Evolutionary conservation across 106 monocot species (phyloP), one percentile per base, ranked within the genome.

Genomic region (Phalaenopsis aphrodite): DNA sequence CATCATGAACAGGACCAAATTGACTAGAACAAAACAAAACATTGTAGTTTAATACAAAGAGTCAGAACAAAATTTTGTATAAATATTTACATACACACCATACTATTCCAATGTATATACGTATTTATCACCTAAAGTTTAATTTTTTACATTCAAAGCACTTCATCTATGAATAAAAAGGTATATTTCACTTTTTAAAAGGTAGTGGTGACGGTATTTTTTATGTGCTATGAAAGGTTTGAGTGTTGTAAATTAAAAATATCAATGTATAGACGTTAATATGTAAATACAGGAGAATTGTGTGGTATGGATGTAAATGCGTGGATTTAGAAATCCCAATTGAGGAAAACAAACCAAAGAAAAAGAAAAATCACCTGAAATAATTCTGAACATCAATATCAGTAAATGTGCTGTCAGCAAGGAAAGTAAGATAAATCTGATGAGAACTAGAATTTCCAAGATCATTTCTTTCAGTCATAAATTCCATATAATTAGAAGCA

Each of bases 391-490:
- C 90, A 83, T 93, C 93, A 42, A 87, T 86, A 72, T 93, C 93
- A 17, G 82, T 87, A 46, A 93, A 93, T 19, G 84, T 87, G 81
- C 93, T 89, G 74, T 93, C 93, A 39, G 90, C 87, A 75, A 90
- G 90, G 65, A 93, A 93, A 15, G 93, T 93, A 24, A 93, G 90
- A 84, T 93, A 93, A 39, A 93, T 93, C 81, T 93, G 93, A 75
- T 87, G 84, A 19, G 89, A 85, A 43, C 88, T 82, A 42, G 88
- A 56, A 42, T 52, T 30, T 42, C 75, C 79, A 1, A 12, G 23
- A 8, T 85, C 88, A 75, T 30, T 82, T 73, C 81, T 83, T 18
- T 88, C 88, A 73, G 73, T 76, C 73, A 77, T 77, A 75, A 77
- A 79, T 11, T 87, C 90, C 84, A 82, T 75, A 75, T 79, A 81